phyloP scores from a whole-genome alignment of 148 eudicot genomes.

The Rhododendron ferrugineum region DNA sequence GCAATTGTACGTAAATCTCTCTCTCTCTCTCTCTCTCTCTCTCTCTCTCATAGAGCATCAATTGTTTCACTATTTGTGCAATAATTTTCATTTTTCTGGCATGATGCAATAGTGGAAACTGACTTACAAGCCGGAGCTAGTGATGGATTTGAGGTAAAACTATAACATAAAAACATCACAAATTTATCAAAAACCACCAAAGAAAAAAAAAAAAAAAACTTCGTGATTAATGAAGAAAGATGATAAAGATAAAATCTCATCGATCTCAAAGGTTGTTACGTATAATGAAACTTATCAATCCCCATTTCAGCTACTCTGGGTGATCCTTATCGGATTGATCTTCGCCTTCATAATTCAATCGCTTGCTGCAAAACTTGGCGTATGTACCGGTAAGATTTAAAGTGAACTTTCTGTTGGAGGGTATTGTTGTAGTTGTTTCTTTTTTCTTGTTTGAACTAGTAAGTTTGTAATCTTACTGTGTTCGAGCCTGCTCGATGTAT shows the following conservation, averaged over 20 bases:
- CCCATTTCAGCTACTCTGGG: conserved; percentile 59
- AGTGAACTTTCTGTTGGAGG: too few species aligned
- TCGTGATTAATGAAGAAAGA: too few species aligned
- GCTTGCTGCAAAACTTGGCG: not conserved
- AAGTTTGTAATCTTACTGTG: too few species aligned
- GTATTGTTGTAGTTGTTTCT: too few species aligned
- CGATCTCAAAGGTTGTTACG: too few species aligned
- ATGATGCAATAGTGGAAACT: conserved; percentile 63
- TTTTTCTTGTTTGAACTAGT: too few species aligned
- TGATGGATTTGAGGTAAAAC: conserved; percentile 26
- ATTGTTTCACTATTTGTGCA: not conserved
- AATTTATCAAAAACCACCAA: too few species aligned
- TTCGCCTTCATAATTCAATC: conserved; percentile 44
- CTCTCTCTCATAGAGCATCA: not conserved
- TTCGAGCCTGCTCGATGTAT: too few species aligned
- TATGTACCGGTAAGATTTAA: not conserved
- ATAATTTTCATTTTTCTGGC: not conserved
- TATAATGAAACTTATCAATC: not conserved
- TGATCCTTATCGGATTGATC: conserved; percentile 68
- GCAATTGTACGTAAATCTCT: conserved; percentile 42
- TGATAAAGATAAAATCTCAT: too few species aligned
- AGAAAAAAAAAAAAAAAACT: too few species aligned
- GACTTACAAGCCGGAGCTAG: conserved; percentile 90
- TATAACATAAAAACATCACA: too few species aligned
- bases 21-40: not conserved